Conservation (phyloP, 768 basidiomycete genomes). For the Sporobolomyces pararoseus region DNA sequence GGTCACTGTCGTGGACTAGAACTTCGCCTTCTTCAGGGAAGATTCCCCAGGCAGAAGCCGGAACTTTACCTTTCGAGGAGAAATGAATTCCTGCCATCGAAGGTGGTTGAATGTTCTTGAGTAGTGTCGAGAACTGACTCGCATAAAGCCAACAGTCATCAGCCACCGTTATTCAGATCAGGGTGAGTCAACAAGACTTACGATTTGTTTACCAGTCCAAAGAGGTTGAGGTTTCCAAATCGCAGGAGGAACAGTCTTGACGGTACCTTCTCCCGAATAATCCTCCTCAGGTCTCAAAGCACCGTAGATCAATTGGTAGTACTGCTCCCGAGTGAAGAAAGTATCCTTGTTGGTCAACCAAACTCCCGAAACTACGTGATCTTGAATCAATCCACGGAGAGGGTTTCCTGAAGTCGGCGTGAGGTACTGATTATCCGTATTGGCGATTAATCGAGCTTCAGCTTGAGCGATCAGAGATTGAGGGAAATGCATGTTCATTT, state of each 20-base stretch:
- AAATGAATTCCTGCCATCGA: slow-evolving; percentile 77
- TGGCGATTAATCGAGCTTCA: slow-evolving; percentile 89
- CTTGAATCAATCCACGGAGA: slow-evolving; percentile 93
- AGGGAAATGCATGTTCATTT: slow-evolving; percentile 99
- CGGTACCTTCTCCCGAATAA: slow-evolving; percentile 60
- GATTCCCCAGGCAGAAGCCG: slow-evolving; percentile 59
- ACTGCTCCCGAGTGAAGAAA: slow-evolving; percentile 92
- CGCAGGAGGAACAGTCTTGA: slow-evolving; percentile 80
- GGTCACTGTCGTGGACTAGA: slow-evolving; percentile 84
- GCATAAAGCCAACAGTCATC: neutral
- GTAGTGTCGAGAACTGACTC: slow-evolving; percentile 82
- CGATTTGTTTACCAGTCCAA: slow-evolving; percentile 98
- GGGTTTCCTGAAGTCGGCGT: slow-evolving; percentile 98
- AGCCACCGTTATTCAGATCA: too few relatives aligned
- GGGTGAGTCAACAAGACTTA: too few relatives aligned
- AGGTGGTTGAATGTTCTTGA: slow-evolving; percentile 82
- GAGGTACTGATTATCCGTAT: slow-evolving; percentile 98
- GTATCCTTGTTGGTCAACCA: slow-evolving; percentile 97
- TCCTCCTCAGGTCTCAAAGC: slow-evolving; percentile 81
- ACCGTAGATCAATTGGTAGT: slow-evolving; percentile 91
- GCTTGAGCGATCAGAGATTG: slow-evolving; percentile 94
- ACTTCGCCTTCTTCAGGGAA: slow-evolving; percentile 80
- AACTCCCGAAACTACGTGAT: slow-evolving; percentile 97
- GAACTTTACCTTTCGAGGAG: slow-evolving; percentile 80
- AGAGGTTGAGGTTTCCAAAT: slow-evolving; percentile 85